These are phyloP conservation scores for thale cress (Arabidopsis thaliana) DNA, from an alignment of 345 rosid genomes.

Conservation along the genomic window DNA sequence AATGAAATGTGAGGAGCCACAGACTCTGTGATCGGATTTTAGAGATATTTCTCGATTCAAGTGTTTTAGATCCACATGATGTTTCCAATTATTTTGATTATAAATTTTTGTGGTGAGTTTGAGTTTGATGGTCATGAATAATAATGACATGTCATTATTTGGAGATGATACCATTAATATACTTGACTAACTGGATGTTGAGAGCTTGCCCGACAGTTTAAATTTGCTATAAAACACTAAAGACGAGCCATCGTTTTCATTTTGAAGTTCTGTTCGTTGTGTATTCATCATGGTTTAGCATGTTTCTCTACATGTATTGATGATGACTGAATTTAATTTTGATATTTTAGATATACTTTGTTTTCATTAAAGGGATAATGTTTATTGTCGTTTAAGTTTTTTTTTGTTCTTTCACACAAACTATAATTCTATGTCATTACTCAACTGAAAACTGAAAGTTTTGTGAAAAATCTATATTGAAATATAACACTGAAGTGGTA, in stretches of 20 bases:
- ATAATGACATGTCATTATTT: slow-evolving; percentile 5
- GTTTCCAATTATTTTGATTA: background rate
- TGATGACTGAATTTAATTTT: background rate
- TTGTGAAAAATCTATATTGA: too few relatives aligned
- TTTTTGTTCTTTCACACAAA: too few relatives aligned
- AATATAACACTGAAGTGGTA: background rate
- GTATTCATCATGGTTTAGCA: background rate
- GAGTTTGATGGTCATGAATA: slow-evolving; percentile 14
- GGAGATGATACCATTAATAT: background rate
- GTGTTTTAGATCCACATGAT: slow-evolving; percentile 17
- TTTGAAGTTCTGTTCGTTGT: background rate
- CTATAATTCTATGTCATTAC: too few relatives aligned
- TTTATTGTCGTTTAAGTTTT: too few relatives aligned
- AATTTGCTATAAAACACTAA: background rate
- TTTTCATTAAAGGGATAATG: background rate
- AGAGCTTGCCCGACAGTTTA: background rate
- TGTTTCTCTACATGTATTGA: background rate
- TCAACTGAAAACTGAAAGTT: too few relatives aligned
- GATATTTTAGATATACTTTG: background rate
- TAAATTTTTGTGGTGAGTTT: background rate
- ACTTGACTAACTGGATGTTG: slow-evolving; percentile 6
- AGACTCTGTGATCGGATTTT: slow-evolving; percentile 29
- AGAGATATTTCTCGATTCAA: slow-evolving; percentile 32
- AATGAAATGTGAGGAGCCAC: slow-evolving; percentile 11
- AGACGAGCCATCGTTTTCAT: background rate